Evolutionary conservation across 805 yeast species (phyloP).

Genomic region (Ogataea henricii): DNA sequence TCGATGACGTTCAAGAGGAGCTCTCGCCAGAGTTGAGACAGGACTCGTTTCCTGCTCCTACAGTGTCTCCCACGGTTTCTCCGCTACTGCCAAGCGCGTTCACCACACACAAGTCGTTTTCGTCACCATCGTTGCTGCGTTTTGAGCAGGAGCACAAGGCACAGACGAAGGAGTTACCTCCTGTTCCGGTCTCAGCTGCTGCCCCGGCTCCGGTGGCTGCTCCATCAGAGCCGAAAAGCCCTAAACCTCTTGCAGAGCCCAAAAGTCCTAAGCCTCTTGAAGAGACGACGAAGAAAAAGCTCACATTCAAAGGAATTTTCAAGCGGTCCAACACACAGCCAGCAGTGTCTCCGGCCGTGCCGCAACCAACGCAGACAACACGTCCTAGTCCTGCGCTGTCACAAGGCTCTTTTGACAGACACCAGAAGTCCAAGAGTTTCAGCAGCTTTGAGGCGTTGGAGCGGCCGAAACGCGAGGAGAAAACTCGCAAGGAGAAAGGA

Average conservation of each 20-base stretch:
- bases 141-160: background rate
- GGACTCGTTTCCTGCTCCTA: constrained; percentile 11
- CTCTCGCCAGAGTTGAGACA: constrained; percentile 9
- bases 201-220: constrained; percentile 4
- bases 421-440: constrained; percentile 24
- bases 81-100: background rate
- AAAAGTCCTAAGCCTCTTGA: background rate
- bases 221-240: constrained; percentile 10
- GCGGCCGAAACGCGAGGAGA: constrained; percentile 10
- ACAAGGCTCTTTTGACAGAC: constrained; percentile 12
- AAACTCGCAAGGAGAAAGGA: constrained; percentile 28
- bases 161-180: background rate
- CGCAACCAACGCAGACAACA: background rate
- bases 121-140: constrained; percentile 1
- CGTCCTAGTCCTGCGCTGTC: constrained; percentile 22
- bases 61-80: constrained; percentile 12
- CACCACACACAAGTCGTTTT: constrained; percentile 3
- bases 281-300: constrained; percentile 14
- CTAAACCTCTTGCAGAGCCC: constrained; percentile 11
- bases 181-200: background rate
- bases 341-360: background rate
- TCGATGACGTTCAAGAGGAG: constrained; percentile 15
- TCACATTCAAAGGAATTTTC: constrained; percentile 34
- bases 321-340: constrained; percentile 7
- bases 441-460: constrained; percentile 15